These are phyloP conservation scores for Picea mariana DNA, from an alignment of 83 land plant species.

Conservation along the genomic window DNA sequence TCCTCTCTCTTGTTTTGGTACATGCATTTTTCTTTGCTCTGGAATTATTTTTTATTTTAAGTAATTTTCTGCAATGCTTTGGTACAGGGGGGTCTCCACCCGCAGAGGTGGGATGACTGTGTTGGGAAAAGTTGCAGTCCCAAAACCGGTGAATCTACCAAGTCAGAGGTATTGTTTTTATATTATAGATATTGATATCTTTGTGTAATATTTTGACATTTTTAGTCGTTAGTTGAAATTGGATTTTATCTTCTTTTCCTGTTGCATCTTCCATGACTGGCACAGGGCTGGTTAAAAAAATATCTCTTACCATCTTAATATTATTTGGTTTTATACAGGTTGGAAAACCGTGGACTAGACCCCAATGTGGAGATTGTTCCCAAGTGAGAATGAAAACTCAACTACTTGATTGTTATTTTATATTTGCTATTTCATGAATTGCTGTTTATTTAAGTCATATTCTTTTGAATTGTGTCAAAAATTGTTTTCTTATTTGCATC, in stretches of 20 bases:
- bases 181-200: not conserved
- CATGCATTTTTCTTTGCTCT: not conserved
- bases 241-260: not conserved
- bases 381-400: constrained; percentile 46
- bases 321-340: constrained; percentile 33
- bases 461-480: no score
- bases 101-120: constrained; percentile 64
- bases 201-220: not conserved
- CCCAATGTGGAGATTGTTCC: constrained; percentile 82
- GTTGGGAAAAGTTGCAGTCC: constrained; percentile 67
- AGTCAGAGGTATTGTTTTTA: constrained; percentile 54
- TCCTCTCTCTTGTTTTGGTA: not conserved
- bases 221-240: not conserved
- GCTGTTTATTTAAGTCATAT: not conserved
- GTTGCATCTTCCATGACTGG: not conserved
- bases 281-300: not conserved
- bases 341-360: constrained; percentile 70
- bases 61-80: not conserved
- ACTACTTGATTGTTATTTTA: not conserved
- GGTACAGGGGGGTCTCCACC: constrained; percentile 44
- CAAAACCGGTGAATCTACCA: constrained; percentile 72
- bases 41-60: not conserved
- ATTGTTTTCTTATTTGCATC: no score
- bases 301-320: constrained; percentile 2
- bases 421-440: not conserved